phyloP scores from a whole-genome alignment of 805 yeast genomes.

The Myxozyma neotropica region DNA sequence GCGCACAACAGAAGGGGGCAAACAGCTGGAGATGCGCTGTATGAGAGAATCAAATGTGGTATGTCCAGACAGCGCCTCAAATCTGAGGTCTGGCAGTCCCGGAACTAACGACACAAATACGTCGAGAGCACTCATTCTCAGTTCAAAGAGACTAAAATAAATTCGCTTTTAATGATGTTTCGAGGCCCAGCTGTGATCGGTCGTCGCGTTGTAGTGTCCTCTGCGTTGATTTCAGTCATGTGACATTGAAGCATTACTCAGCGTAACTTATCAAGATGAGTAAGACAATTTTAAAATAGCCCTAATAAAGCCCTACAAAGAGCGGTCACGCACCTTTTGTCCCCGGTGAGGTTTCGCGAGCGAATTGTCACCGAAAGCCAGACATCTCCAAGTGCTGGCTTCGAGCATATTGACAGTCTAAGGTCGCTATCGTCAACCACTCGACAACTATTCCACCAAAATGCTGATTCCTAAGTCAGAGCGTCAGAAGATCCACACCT shows the following conservation, averaged over 20 bases:
- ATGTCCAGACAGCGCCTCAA: neutral
- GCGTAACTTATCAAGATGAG: too few relatives aligned
- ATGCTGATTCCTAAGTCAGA: constrained; percentile 99
- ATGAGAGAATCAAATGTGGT: neutral
- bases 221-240: too few relatives aligned
- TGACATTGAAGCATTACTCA: too few relatives aligned
- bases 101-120: constrained; percentile 10
- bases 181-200: too few relatives aligned
- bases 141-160: neutral
- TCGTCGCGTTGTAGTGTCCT: too few relatives aligned
- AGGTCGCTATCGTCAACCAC: constrained; percentile 5
- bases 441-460: neutral
- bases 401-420: neutral
- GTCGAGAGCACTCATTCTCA: neutral
- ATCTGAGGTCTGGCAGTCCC: neutral
- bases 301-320: constrained; percentile 3
- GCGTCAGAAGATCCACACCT: constrained; percentile 98
- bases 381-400: constrained; percentile 1
- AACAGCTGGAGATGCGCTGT: neutral
- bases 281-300: too few relatives aligned
- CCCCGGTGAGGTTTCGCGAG: neutral
- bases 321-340: constrained; percentile 1
- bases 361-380: neutral
- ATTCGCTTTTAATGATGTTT: neutral
- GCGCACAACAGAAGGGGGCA: constrained; percentile 10